Percentiles rank a stretch among this genome's conserved stretches.
Conservation (phyloP, 768 basidiomycete species). For the Russula emetica region DNA sequence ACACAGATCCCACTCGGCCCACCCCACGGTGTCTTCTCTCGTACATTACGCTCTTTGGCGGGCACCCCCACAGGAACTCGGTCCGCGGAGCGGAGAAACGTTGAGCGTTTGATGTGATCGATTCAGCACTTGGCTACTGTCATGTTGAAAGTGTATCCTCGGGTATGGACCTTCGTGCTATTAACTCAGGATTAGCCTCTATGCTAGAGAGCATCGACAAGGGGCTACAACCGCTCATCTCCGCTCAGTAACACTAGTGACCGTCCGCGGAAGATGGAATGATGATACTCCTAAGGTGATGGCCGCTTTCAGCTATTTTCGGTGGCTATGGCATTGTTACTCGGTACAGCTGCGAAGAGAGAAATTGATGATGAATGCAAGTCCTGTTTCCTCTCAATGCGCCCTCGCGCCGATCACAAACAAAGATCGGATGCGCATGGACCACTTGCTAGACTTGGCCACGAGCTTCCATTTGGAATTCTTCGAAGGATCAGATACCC, state of each 20-base stretch:
- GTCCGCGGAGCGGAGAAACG: constrained; percentile 24
- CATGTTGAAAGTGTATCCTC: not conserved
- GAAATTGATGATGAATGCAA: not conserved
- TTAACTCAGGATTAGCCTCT: constrained; percentile 7
- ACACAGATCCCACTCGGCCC: not conserved
- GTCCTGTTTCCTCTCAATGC: not conserved
- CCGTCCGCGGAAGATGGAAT: constrained; percentile 6
- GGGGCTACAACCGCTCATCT: not conserved
- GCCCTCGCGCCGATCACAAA: constrained; percentile 6
- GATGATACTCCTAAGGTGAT: no score
- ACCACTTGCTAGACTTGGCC: not conserved
- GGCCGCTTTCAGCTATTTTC: not conserved
- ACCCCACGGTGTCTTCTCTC: not conserved
- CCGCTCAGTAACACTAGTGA: not conserved
- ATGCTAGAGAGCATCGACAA: not conserved
- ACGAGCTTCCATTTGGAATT: constrained; percentile 9
- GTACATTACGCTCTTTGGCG: not conserved
- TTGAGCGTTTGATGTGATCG: constrained; percentile 10
- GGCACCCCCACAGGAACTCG: constrained; percentile 1
- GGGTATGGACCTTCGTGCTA: not conserved
- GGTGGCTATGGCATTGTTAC: not conserved
- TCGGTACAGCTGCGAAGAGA: not conserved
- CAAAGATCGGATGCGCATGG: constrained; percentile 6
- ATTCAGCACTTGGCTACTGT: constrained; percentile 6
- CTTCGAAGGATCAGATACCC: constrained; percentile 2